Base-by-base conservation (phyloP, 768 basidiomycete genomes). In the Rhodotorula babjevae region DNA sequence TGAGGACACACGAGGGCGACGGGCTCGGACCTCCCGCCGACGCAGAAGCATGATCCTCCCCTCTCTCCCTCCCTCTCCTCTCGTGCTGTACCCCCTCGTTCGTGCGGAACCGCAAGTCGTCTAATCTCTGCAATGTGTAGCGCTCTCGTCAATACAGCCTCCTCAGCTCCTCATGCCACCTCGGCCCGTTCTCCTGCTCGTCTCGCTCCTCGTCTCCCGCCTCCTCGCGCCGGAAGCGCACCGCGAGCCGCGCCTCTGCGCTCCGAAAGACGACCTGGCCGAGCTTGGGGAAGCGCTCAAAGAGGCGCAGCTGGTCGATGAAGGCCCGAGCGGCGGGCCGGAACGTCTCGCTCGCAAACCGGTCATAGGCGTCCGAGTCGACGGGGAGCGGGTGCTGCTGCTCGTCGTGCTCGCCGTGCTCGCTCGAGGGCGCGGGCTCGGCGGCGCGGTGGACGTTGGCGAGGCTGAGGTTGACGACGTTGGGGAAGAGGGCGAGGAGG, bases 1-100 rank as follows among this genome's bases (percentile, higher is more conserved):
- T 57, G 71, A 80, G 76, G 58, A 82, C 82, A 73, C 76, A 63
- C 65, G 74, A 75, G 47, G 70, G 67, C 6, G 74, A 75, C 59
- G 70, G 70, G 0, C 29, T 75, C 8, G 70, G 65, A 19, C 65
- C 63, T 21, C 7, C 66, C 2, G 67, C 66, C 29, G 67, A 44
- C 6, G 12, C 40, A 27, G 69, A 56, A 64, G 36, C 21, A 0
- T 23, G 42, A 42, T 15, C 16, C 60, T 2, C 10, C n/a, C 14
- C 25, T 44, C 27, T 27, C 56, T 27, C 36, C 9, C 9, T 36
- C 36, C 36, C 36, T 36, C 36, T 36, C 36, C 36, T 36, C 36
- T 36, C 36, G 5, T 36, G 14, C 21, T 42, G 33, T 56, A 58
- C 64, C 44, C 36, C 36, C 36, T 36, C 36, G 9, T 4, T 36